phyloP scores from a whole-genome alignment of 495 filamentous ascomycete genomes.

The Parmelia sp. region DNA sequence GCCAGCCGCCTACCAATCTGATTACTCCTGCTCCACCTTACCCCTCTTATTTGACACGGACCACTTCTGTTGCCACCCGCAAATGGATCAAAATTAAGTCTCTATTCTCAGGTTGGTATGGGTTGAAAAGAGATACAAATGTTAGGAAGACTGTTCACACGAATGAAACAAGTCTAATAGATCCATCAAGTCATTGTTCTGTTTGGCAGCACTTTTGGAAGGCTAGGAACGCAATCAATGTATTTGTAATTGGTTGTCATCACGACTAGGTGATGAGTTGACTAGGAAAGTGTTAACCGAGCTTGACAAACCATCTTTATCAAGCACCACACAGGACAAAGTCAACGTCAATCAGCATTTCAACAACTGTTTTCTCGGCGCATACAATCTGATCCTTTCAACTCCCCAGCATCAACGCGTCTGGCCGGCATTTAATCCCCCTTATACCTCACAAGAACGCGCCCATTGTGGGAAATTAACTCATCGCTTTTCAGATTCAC shows the following conservation, averaged over 20 bases:
- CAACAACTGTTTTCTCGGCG: not conserved
- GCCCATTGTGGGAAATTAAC: not conserved
- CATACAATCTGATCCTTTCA: not conserved
- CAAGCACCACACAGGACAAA: not conserved
- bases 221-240: not conserved
- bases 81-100: not conserved
- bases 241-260: not conserved
- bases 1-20: not conserved
- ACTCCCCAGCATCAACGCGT: not conserved
- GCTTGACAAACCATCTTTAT: not conserved
- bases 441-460: not conserved
- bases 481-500: too few species aligned
- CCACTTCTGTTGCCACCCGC: not conserved
- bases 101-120: not conserved
- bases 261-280: not conserved
- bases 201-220: not conserved
- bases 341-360: not conserved
- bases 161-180: not conserved
- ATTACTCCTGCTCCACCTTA: not conserved
- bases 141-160: not conserved
- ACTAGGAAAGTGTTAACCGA: not conserved
- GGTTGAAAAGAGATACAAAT: not conserved
- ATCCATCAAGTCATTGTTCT: not conserved
- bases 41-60: not conserved
- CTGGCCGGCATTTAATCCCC: not conserved